Conservation (phyloP, 805 yeast genomes). For the Grigorovia humatica region DNA sequence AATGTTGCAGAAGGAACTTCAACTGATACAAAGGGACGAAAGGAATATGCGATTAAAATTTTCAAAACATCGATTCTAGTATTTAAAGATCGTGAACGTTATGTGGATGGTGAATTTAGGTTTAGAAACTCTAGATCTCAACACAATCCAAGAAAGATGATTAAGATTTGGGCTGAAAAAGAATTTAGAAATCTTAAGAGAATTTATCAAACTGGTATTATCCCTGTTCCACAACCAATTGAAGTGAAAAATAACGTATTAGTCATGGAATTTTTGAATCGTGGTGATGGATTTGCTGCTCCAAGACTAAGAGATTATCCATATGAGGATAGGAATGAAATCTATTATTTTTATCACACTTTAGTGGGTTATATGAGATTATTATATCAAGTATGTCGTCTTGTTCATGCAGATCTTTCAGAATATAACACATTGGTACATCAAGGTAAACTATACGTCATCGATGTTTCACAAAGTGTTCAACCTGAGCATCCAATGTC, state of each 20-base stretch:
- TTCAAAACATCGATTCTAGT: slow-evolving; percentile 93
- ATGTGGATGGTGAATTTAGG: slow-evolving; percentile 92
- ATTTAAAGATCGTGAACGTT: slow-evolving; percentile 93
- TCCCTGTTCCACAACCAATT: slow-evolving; percentile 90
- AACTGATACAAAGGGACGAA: slow-evolving; percentile 8
- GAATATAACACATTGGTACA: slow-evolving; percentile 92
- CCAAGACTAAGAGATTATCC: slow-evolving; percentile 83
- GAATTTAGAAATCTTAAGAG: slow-evolving; percentile 83
- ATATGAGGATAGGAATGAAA: slow-evolving; percentile 55
- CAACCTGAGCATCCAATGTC: slow-evolving; percentile 98
- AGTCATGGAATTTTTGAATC: slow-evolving; percentile 84
- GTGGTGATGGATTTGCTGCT: slow-evolving; percentile 74
- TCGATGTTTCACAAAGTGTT: slow-evolving; percentile 95
- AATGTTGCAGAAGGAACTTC: background rate
- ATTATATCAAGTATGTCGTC: slow-evolving; percentile 76
- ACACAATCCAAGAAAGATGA: slow-evolving; percentile 95
- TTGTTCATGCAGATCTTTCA: slow-evolving; percentile 93
- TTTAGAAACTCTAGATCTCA: slow-evolving; percentile 78
- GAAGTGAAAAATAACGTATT: slow-evolving; percentile 83
- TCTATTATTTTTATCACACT: slow-evolving; percentile 59
- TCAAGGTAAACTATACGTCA: slow-evolving; percentile 63
- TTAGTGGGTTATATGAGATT: slow-evolving; percentile 78
- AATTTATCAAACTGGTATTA: slow-evolving; percentile 54
- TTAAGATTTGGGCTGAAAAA: slow-evolving; percentile 96
- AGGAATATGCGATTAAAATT: slow-evolving; percentile 80